Evolutionary conservation across 2,329 filamentous ascomycete species (phyloP), one percentile per base, ranked within the genome.

Genomic region (Fragosphaeria purpurea): DNA sequence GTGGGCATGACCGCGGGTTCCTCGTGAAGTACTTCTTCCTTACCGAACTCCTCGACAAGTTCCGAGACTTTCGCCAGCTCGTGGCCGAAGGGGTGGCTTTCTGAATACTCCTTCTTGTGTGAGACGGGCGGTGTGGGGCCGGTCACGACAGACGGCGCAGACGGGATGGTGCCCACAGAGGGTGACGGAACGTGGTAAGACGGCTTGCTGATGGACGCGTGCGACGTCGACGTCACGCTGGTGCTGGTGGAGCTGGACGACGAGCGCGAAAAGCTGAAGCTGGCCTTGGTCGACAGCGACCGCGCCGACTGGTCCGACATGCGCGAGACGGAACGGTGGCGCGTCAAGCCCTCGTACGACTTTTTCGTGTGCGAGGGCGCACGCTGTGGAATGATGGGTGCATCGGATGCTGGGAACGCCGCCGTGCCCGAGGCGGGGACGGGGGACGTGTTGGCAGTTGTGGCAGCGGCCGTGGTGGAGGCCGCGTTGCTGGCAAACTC

Each of bases 51-150:
- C 68, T 97, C 93, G 0, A 85, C 91, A 12, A 96, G 78, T 67
- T 97, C 93, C 48, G 89, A 88, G 31, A 97, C 87, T 67, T 97
- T 86, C 51, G 88, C 88, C 48, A 97, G 73, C 67, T 98, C 93
- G 47, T 85, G 83, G 48, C 88, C 88, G 61, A 97, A 97, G 0
- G 91, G 91, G 64, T 93, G 80, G 44, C 67, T 59, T 33, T 72
- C 66, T 8, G 62, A 62, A 51, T 64, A 62, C 47, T 62, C 65
- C 60, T 62, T 69, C 48, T 55, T 57, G 53, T 71, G 71, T 50
- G 68, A 67, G 62, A 66, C 56, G 47, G 63, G 58, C 50, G 62
- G 62, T 46, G 63, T 33, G 35, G 51, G 48, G 31, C 32, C 50
- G 45, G 44, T 47, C 43, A 58, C 58, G 53, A 38, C 12, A 4